Percentiles rank a stretch among this genome's conserved stretches.
Evolutionary conservation across 1,284 basidiomycete genomes (phyloP).

Genomic region (Phylloporus sp.): DNA sequence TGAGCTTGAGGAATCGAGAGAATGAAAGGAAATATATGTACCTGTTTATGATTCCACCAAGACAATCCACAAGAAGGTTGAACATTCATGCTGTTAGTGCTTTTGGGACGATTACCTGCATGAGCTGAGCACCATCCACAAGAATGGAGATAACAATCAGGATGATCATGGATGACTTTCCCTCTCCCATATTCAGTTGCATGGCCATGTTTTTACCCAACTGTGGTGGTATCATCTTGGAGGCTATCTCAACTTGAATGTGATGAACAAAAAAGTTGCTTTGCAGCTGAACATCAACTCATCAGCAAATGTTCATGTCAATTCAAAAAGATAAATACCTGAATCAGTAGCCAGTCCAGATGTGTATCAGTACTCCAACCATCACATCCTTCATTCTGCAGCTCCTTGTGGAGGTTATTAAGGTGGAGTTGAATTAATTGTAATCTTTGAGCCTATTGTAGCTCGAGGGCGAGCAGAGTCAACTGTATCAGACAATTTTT

Average conservation of each 20-base stretch:
- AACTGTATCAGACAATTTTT: not conserved
- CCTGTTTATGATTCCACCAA: conserved; percentile 49
- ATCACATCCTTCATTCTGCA: not conserved
- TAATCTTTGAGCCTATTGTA: not conserved
- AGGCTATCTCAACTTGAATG: conserved; percentile 36
- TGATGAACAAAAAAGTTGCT: conserved; percentile 1
- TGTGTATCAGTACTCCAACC: not conserved
- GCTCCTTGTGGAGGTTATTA: not conserved
- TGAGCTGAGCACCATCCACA: conserved; percentile 38
- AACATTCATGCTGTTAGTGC: conserved; percentile 46
- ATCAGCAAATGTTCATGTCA: not conserved
- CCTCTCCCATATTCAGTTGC: conserved; percentile 47
- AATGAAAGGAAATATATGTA: conserved; percentile 55
- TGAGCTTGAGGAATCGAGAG: conserved; percentile 42
- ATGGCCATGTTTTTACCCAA: conserved; percentile 26
- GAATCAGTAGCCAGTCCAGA: conserved; percentile 42
- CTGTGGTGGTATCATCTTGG: conserved; percentile 25
- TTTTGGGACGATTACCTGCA: conserved; percentile 4
- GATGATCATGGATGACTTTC: conserved; percentile 32
- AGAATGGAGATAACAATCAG: conserved; percentile 5
- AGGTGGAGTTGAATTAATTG: not conserved
- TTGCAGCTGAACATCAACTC: not conserved
- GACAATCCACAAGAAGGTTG: conserved; percentile 46
- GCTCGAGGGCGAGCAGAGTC: not conserved
- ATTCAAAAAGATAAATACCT: conserved; percentile 34